A percentile compares a stretch with the other conserved stretches of the same genome.
Conservation (phyloP, 148 eudicot species). For the Simmondsia chinensis region DNA sequence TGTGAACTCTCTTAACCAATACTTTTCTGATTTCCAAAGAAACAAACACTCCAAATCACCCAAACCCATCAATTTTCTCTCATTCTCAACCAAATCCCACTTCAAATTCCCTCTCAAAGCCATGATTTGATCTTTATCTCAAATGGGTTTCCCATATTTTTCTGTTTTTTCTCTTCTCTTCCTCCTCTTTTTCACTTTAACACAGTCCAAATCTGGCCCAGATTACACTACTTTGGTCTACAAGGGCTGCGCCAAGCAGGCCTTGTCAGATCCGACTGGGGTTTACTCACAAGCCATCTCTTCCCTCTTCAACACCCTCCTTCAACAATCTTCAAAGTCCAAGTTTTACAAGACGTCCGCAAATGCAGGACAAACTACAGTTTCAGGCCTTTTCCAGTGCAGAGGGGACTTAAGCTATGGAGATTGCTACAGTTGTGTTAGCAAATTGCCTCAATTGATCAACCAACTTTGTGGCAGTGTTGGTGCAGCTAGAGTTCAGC, state of each 20-base stretch:
- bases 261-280: constrained; percentile 78
- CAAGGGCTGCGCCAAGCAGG: constrained; percentile 83
- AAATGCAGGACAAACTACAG: constrained; percentile 42
- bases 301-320: constrained; percentile 43
- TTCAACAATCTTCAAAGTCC: constrained; percentile 67
- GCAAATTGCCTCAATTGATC: constrained; percentile 48
- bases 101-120: too few relatives aligned
- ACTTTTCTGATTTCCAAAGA: too few relatives aligned
- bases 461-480: constrained; percentile 74
- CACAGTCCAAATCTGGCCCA: constrained; percentile 26
- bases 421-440: constrained; percentile 68
- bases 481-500: constrained; percentile 68
- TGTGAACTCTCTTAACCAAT: too few relatives aligned
- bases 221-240: constrained; percentile 55
- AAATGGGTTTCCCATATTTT: constrained; percentile 23
- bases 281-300: constrained; percentile 56
- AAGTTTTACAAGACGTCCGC: constrained; percentile 59
- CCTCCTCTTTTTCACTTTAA: constrained; percentile 10
- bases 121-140: too few relatives aligned
- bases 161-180: constrained; percentile 4
- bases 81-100: constrained; percentile 13
- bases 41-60: constrained; percentile 1
- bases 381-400: constrained; percentile 81
- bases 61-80: constrained; percentile 12
- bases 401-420: constrained; percentile 66